Base-by-base conservation (phyloP, 2,329 filamentous ascomycete species). In the Cytospora mali region DNA sequence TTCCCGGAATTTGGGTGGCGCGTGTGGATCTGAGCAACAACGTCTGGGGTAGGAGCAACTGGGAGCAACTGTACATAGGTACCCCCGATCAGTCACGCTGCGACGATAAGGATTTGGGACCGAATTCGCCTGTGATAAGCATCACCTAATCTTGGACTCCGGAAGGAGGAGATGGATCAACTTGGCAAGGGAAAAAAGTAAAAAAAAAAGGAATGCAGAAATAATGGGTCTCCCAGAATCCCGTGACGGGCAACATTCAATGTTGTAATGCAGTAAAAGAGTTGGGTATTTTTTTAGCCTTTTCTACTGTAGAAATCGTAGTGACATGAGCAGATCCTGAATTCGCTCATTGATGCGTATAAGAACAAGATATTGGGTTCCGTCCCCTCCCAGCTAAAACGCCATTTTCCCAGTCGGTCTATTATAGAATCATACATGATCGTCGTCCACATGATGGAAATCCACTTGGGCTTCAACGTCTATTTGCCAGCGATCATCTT, bases 401-500 rank as follows among this genome's bases (percentile, higher is more conserved):
- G 61, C 63, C 63, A 56, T 56, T 42, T 50, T 29, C 51, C 48
- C 55, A 50, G 61, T 33, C 55, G 27, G 46, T 65, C 63, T 65
- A 65, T 65, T 49, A 55, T 57, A 56, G 56, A 61, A 9, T 62
- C 60, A 39, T 63, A 63, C 63, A 60, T 46, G 27, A 11, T 58
- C 28, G 33, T 50, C 39, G 42, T 53, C 50, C 48, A 21, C 35
- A 33, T 60, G 14, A 42, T 31, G 46, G 27, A 46, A 11, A 31
- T 29, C n/a, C n/a, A n/a, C n/a, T n/a, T n/a, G n/a, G 42, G 33
- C 21, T 42, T 61, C 51, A 31, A 27, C 13, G 21, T 48, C 18
- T 64, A 64, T 51, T 58, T 59, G 6, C n/a, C n/a, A n/a, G 69
- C 69, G 62, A 84, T 71, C 67, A 77, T 77, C 62, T 70, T 74